Evolutionary conservation across 768 basidiomycete genomes (phyloP).

Genomic region (Hysterangium stoloniferum): DNA sequence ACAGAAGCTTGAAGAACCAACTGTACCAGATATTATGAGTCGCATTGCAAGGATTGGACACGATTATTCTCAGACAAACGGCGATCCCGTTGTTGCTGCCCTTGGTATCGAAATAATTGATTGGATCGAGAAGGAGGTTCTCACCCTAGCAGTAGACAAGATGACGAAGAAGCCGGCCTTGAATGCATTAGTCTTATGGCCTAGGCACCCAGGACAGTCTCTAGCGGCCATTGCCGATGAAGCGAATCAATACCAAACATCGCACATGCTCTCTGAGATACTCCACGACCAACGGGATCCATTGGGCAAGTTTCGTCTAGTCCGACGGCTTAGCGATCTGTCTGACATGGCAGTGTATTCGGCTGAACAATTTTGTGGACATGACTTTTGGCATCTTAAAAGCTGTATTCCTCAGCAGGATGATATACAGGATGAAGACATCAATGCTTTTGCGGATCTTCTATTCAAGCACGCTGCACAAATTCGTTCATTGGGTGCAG

Average conservation of each 20-base stretch:
- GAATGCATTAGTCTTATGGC: conserved; percentile 69
- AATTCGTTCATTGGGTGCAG: conserved; percentile 53
- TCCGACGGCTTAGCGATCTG: conserved; percentile 52
- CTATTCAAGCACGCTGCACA: conserved; percentile 51
- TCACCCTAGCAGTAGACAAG: conserved; percentile 32
- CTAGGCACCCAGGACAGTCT: conserved; percentile 45
- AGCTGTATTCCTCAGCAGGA: conserved; percentile 54
- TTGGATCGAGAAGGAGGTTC: conserved; percentile 58
- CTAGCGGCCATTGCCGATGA: conserved; percentile 39
- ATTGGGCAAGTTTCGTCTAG: conserved; percentile 72
- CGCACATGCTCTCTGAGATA: conserved; percentile 41
- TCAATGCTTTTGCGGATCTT: conserved; percentile 64
- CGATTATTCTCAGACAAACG: conserved; percentile 36
- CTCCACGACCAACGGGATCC: conserved; percentile 53
- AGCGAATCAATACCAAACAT: conserved; percentile 29
- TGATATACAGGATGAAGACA: conserved; percentile 56
- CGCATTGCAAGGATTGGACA: conserved; percentile 57
- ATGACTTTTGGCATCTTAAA: conserved; percentile 81
- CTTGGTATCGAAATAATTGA: conserved; percentile 42
- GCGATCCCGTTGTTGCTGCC: conserved; percentile 22
- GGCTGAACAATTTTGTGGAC: conserved; percentile 40
- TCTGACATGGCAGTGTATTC: conserved; percentile 32
- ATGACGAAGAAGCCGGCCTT: conserved; percentile 36
- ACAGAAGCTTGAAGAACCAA: conserved; percentile 34
- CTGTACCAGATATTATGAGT: conserved; percentile 59